phyloP scores from a whole-genome alignment of 331 rosid genomes.

The Rosa hybrid region DNA sequence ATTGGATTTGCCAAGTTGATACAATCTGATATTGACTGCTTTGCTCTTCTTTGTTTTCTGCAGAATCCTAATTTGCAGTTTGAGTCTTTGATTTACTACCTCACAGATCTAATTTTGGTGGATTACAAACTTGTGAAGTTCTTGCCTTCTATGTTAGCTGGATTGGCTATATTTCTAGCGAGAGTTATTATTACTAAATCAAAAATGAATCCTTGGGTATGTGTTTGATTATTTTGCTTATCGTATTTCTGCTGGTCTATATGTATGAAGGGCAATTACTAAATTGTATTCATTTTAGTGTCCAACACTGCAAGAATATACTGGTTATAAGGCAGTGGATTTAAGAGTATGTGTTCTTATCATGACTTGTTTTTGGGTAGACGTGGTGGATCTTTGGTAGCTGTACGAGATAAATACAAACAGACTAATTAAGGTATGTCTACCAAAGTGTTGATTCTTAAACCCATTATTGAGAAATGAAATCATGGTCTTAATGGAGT shows the following conservation, averaged over 20 bases:
- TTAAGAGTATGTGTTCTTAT: slow-evolving; percentile 57
- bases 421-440: slow-evolving; percentile 52
- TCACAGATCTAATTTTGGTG: slow-evolving; percentile 72
- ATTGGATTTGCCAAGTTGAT: neutral
- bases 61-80: slow-evolving; percentile 49
- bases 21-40: neutral
- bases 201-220: neutral
- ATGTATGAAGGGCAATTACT: too few relatives aligned
- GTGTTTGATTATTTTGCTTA: too few relatives aligned
- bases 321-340: slow-evolving; percentile 51
- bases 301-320: slow-evolving; percentile 33
- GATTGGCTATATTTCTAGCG: slow-evolving; percentile 60
- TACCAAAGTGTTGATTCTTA: neutral
- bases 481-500: neutral
- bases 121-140: slow-evolving; percentile 69
- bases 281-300: too few relatives aligned
- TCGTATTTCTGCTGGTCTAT: too few relatives aligned
- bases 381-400: slow-evolving; percentile 58
- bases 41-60: neutral
- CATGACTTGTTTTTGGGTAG: slow-evolving; percentile 58
- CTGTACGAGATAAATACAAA: slow-evolving; percentile 75
- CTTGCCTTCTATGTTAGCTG: slow-evolving; percentile 79
- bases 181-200: slow-evolving; percentile 44
- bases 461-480: neutral
- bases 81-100: slow-evolving; percentile 54